Evolutionary conservation across 75 land plant genomes (phyloP).

Genomic region (Sequoia sempervirens): DNA sequence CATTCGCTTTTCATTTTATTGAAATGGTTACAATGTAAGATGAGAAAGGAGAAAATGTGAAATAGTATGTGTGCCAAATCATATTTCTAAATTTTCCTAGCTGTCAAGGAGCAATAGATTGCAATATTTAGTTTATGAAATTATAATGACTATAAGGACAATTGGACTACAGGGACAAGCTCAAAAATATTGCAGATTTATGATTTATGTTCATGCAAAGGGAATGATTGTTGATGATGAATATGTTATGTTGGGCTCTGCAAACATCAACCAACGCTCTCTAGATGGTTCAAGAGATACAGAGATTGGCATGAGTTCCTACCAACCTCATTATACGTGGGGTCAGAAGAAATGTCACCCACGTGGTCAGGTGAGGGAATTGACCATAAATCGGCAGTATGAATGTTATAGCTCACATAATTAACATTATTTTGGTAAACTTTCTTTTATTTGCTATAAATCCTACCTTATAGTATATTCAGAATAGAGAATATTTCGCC

Average conservation of each 20-base stretch:
- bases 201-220: slow-evolving; percentile 94
- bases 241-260: slow-evolving; percentile 85
- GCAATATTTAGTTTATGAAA: not conserved
- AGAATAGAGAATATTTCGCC: not conserved
- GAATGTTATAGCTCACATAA: not conserved
- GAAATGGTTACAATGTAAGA: not conserved
- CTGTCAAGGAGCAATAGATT: not conserved
- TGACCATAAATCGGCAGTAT: not conserved
- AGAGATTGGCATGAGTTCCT: slow-evolving; percentile 96
- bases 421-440: not conserved
- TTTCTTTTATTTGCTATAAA: not conserved
- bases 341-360: slow-evolving; percentile 51
- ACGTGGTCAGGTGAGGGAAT: slow-evolving; percentile 65
- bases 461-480: not conserved
- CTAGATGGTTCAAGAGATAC: slow-evolving; percentile 92
- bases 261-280: slow-evolving; percentile 86
- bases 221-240: slow-evolving; percentile 94
- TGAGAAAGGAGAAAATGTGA: not conserved
- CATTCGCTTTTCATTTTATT: not conserved
- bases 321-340: slow-evolving; percentile 82
- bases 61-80: not conserved
- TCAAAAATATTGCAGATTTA: slow-evolving; percentile 61
- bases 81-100: not conserved
- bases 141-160: not conserved
- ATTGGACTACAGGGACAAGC: slow-evolving; percentile 18